phyloP scores from a whole-genome alignment of 495 filamentous ascomycete species.

The Entonaema liquescens region DNA sequence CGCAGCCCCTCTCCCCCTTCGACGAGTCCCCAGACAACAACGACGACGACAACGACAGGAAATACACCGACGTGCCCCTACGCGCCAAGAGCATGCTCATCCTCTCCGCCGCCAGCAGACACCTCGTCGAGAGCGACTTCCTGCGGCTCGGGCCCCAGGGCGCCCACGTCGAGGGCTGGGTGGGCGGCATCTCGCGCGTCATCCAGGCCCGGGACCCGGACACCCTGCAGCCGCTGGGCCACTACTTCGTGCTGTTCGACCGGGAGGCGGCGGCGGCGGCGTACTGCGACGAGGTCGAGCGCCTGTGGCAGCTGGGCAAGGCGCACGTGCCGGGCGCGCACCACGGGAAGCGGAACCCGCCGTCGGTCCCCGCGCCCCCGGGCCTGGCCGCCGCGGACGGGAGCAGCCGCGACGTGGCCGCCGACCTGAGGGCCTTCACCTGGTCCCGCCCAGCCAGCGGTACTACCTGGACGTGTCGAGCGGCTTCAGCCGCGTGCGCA shows the following conservation, averaged over 20 bases:
- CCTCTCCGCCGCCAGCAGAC: constrained; percentile 59
- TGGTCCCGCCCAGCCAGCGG: constrained; percentile 55
- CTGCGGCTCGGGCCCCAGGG: constrained; percentile 66
- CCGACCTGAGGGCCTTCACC: constrained; percentile 58
- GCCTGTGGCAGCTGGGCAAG: constrained; percentile 56
- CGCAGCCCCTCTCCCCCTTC: not conserved
- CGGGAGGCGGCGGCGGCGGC: constrained; percentile 59
- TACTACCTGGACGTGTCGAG: constrained; percentile 38
- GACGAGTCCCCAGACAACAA: constrained; percentile 2
- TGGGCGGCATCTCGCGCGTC: constrained; percentile 58
- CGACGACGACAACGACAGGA: not conserved
- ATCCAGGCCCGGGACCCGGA: constrained; percentile 62
- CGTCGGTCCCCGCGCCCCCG: constrained; percentile 20
- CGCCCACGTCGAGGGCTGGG: constrained; percentile 70
- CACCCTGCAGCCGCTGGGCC: constrained; percentile 61
- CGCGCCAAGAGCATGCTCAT: constrained; percentile 54
- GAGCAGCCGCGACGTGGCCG: constrained; percentile 53
- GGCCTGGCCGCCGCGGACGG: constrained; percentile 42
- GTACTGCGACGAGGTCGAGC: constrained; percentile 60
- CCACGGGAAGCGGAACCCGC: constrained; percentile 5
- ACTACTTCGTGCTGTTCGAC: constrained; percentile 72
- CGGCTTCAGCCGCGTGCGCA: constrained; percentile 33
- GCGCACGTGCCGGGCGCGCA: constrained; percentile 43
- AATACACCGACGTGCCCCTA: constrained; percentile 21
- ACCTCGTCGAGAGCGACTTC: constrained; percentile 70